Evolutionary conservation across 2,329 filamentous ascomycete genomes (phyloP), one percentile per base, ranked within the genome.

Genomic region (Hymenoscyphus occultus): DNA sequence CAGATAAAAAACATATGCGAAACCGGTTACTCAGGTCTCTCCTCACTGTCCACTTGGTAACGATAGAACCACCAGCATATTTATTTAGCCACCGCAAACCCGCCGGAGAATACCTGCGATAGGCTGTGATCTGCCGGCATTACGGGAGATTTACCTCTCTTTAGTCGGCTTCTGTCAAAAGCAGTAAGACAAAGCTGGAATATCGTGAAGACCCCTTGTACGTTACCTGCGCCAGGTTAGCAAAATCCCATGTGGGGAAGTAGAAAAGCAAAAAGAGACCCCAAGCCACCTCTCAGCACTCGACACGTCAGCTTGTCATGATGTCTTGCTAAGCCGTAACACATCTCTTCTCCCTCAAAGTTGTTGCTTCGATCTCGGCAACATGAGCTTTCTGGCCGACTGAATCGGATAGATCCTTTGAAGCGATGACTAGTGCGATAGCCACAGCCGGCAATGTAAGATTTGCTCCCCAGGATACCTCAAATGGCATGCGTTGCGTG

Each of bases 301-400:
- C 39, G 59, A 40, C 59, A 60, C 59, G 56, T 58, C 56, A 60
- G 39, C 59, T 32, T 42, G 39, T 39, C 59, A 28, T 42, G 28
- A 60, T 16, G 35, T 14, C 40, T 31, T 42, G 14, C 10, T 60
- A 19, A 40, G 28, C 58, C 39, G 58, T 57, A 57, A 32, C 35
- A 39, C 35, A 22, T 39, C 56, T 32, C 31, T 19, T n/a, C 31
- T 57, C 56, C 9, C 19, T 31, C 31, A 28, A 32, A 57, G 56
- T 9, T 31, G 10, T 16, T 14, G 56, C 32, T 58, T 58, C 56
- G 28, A 31, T n/a, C 56, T 58, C 31, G 31, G 31, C 35, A 39
- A 16, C 35, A 13, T 31, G 56, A 16, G 31, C 28, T 35, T 39
- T 39, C 14, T 39, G 31, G 19, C 56, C 31, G 31, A 39, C 16